phyloP scores from a whole-genome alignment of 352 stramenopile genomes.

The Globisporangium megalacanthum region DNA sequence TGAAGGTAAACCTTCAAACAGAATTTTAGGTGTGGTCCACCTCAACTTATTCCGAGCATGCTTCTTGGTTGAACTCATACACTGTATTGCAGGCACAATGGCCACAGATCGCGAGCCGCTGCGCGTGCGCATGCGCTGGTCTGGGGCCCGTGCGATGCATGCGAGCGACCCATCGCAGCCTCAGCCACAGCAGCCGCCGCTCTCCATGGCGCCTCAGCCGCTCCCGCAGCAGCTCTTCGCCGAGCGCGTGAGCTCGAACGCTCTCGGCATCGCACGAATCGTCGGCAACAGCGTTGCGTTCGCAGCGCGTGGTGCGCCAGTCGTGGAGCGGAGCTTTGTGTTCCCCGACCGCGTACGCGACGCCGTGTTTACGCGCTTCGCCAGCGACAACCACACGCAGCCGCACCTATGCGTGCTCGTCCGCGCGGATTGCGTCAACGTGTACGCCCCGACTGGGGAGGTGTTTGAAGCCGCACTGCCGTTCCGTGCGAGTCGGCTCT shows the following conservation, averaged over 20 bases:
- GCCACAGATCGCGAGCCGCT: not conserved
- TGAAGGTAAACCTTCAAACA: no score
- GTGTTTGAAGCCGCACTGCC: constrained; percentile 69
- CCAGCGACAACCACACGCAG: not conserved
- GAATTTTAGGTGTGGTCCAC: no score
- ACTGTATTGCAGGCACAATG: not conserved
- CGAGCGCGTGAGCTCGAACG: constrained; percentile 22
- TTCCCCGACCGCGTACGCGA: constrained; percentile 56
- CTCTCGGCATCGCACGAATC: constrained; percentile 36
- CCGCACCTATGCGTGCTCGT: constrained; percentile 61
- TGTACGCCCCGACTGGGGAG: constrained; percentile 58
- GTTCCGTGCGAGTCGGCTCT: constrained; percentile 61
- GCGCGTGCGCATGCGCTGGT: constrained; percentile 23
- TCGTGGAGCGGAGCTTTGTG: constrained; percentile 57
- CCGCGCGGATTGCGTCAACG: constrained; percentile 57
- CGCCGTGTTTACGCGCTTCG: constrained; percentile 46
- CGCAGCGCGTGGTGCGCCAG: constrained; percentile 37
- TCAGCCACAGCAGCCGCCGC: not conserved
- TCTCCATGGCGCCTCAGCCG: not conserved
- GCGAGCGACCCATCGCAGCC: constrained; percentile 3
- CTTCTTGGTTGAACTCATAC: not conserved
- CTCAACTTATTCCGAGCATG: no score
- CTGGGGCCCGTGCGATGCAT: constrained; percentile 22
- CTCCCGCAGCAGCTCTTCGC: constrained; percentile 22
- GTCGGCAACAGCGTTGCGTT: constrained; percentile 46